Evolutionary conservation across 2,329 filamentous ascomycete genomes (phyloP).

Genomic region (Colletotrichum magnum): DNA sequence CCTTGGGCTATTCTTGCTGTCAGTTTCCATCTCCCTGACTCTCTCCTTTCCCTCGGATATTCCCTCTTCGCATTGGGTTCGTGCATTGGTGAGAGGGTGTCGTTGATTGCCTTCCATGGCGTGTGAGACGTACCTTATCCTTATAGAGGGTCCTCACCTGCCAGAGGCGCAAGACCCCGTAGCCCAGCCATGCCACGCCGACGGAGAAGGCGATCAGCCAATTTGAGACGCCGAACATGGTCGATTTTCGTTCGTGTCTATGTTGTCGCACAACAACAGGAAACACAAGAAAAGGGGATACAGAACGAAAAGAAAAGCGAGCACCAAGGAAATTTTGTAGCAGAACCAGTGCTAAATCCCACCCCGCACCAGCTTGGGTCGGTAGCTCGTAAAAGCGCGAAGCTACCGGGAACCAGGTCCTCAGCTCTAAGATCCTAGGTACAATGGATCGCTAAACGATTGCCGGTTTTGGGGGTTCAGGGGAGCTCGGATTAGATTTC

Average conservation of each 20-base stretch:
- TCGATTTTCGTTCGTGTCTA: background rate
- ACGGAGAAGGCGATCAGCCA: constrained; percentile 14
- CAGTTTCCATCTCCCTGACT: background rate
- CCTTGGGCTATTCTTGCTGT: background rate
- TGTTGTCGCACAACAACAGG: background rate
- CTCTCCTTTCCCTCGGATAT: background rate
- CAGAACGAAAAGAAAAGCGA: background rate
- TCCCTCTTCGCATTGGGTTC: too few species aligned
- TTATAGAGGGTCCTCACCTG: constrained; percentile 27
- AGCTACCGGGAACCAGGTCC: background rate
- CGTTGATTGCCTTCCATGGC: too few species aligned
- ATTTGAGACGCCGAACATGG: constrained; percentile 26
- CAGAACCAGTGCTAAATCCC: too few species aligned
- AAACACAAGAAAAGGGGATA: background rate
- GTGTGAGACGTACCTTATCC: constrained; percentile 21
- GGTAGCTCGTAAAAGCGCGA: too few species aligned
- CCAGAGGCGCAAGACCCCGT: constrained; percentile 23
- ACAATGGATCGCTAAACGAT: too few species aligned
- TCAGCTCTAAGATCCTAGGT: too few species aligned
- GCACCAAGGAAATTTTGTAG: too few species aligned
- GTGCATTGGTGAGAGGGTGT: too few species aligned
- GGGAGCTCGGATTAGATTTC: too few species aligned
- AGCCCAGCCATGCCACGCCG: constrained; percentile 23
- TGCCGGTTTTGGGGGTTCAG: too few species aligned
- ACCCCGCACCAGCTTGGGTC: too few species aligned